A percentile compares a stretch with the other conserved stretches of the same genome.
Evolutionary conservation across 257 asterid species (phyloP).

Genomic region (Penstemon davidsonii): DNA sequence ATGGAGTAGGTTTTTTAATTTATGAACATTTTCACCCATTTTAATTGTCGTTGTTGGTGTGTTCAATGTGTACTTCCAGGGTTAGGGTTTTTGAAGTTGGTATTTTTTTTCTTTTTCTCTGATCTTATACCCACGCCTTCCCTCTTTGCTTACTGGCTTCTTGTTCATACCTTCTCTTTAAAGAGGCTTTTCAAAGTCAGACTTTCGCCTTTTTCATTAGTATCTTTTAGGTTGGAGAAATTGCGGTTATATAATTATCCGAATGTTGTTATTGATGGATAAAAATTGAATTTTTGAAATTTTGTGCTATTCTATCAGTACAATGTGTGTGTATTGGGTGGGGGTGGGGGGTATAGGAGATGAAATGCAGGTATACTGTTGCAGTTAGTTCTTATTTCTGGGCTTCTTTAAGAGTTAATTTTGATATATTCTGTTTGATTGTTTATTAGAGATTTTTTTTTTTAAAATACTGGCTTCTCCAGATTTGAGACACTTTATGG

Average conservation of each 20-base stretch:
- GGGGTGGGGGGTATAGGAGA: no score
- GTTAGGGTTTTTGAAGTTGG: constrained; percentile 11
- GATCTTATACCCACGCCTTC: constrained; percentile 3
- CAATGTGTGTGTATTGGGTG: no score
- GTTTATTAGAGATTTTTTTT: background rate
- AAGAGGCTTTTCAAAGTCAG: background rate
- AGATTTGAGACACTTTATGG: constrained; percentile 9
- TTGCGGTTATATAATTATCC: no score
- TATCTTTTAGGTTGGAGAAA: no score
- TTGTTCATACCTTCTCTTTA: background rate
- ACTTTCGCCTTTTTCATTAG: background rate
- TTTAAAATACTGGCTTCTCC: background rate
- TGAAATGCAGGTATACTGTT: background rate
- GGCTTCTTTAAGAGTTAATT: background rate
- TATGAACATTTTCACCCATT: background rate
- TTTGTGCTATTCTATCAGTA: no score
- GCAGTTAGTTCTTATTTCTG: background rate
- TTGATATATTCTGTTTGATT: background rate
- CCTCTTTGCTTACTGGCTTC: background rate
- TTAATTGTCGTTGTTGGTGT: background rate
- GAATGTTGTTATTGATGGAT: no score
- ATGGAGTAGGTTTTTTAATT: background rate
- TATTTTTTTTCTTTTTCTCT: background rate
- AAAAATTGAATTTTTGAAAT: no score
- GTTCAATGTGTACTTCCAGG: background rate